Base-by-base conservation (phyloP, 805 yeast genomes). In the Sugiyamaella mastotermitis region DNA sequence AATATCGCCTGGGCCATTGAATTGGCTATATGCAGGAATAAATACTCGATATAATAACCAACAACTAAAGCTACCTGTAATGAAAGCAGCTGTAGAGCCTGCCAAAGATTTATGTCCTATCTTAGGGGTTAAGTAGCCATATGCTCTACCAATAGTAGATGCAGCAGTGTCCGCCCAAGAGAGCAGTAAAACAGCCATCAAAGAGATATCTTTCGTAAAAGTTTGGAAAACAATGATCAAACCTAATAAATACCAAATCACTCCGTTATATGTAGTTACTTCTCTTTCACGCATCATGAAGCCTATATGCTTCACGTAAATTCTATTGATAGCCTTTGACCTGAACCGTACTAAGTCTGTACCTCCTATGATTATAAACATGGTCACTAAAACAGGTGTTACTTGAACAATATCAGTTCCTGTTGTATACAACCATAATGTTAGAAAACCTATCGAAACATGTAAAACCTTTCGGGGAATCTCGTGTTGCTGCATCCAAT, bases 141-240 rank as follows among this genome's bases (percentile, higher is more conserved):
- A 90, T 39, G 73, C 74, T 48, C 98, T 72, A 27, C 98, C 98
- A 54, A 88, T 63, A 0, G 96, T 85, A 3, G 96, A 85, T 2
- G 98, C 98, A 2, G 97, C 90, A 7, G 97, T 86, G 56, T 92
- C 98, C 4, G 95, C 87, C 97, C 97, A 92, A 55, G 96, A 83
- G 46, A 92, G 71, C 35, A 90, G 66, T 47, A 87, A 68, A 3
- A 87, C 77, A 16, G 94, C 69, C 65, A 86, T 69, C 19, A 88
- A 66, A 1, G 80, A 69, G 34, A 92, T 78, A 53, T 92, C 98
- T 61, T 86, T 85, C 10, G 90, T 78, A 51, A 77, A 80, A 16
- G 77, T 59, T 1, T 69, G 45, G 52, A 87, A 83, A 7, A 87
- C 85, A 46, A 85, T 63, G 18, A 76, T 64, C 32, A 86, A 64